Evolutionary conservation across 2,329 filamentous ascomycete species (phyloP).

Genomic region (Neopestalotiopsis sp.): DNA sequence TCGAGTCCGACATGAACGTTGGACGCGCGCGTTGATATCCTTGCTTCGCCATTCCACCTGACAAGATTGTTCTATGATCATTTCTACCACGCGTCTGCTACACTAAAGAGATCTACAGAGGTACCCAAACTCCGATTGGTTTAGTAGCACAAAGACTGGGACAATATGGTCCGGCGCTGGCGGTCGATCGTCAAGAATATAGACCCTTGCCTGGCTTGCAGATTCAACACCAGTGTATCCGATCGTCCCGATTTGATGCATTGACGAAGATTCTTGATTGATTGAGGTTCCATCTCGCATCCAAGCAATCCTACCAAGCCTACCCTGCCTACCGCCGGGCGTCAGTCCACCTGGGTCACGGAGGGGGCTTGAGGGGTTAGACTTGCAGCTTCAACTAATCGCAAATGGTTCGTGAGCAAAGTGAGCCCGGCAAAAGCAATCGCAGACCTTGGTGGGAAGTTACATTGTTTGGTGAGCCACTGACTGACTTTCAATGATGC

Average conservation of each 20-base stretch:
- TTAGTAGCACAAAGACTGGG: not conserved
- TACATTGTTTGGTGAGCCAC: not conserved
- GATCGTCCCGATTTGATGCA: conserved; percentile 3
- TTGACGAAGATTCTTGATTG: not conserved
- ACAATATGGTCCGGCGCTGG: not conserved
- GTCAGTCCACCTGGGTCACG: not conserved
- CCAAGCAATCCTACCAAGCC: not conserved
- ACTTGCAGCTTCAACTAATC: not conserved
- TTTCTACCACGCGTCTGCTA: not conserved
- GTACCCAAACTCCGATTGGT: not conserved
- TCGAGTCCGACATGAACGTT: not conserved
- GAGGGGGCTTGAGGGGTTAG: not conserved
- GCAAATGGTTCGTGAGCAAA: not conserved
- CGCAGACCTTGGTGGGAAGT: not conserved
- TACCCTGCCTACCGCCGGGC: not conserved
- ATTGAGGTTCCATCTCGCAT: conserved; percentile 2
- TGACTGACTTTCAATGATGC: not conserved
- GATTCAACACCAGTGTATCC: not conserved
- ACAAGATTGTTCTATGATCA: not conserved
- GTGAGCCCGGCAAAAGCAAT: not conserved
- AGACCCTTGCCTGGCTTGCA: not conserved
- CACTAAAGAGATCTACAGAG: not conserved
- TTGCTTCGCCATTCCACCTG: not conserved
- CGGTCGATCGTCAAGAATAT: not conserved
- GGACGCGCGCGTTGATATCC: not conserved